These are phyloP conservation scores for Protea cynaroides DNA, from an alignment of 164 flowering plant species.

Conservation along the genomic window DNA sequence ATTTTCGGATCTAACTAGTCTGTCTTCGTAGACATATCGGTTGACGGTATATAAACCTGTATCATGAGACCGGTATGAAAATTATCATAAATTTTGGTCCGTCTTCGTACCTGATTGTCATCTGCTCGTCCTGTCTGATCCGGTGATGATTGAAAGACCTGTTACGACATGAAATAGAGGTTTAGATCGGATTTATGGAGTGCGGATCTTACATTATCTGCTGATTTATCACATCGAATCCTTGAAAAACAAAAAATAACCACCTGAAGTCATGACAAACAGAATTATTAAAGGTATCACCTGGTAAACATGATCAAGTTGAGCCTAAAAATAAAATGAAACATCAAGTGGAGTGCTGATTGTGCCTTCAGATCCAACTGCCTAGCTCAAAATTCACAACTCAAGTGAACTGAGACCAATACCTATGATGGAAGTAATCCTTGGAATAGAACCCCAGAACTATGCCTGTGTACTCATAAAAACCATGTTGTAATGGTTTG, in stretches of 20 bases:
- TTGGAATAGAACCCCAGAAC: not conserved
- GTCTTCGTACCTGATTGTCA: no score
- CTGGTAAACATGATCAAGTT: not conserved
- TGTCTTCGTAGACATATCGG: no score
- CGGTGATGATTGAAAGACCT: no score
- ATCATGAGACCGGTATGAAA: no score
- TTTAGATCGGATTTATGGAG: no score
- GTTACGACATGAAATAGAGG: no score
- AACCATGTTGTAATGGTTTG: not conserved
- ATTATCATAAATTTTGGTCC: no score
- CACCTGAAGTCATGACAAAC: slow-evolving; percentile 49
- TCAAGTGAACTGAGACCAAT: not conserved
- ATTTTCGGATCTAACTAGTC: no score
- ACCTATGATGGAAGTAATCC: not conserved
- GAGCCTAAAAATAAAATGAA: not conserved
- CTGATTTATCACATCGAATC: slow-evolving; percentile 96
- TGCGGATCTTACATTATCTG: no score
- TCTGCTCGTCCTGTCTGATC: no score
- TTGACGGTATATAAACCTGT: no score
- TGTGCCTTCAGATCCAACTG: not conserved
- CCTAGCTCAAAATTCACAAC: not conserved
- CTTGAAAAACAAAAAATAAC: slow-evolving; percentile 95
- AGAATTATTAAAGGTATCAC: not conserved
- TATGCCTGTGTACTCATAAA: not conserved
- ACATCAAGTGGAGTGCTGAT: not conserved